Evolutionary conservation across 1,284 basidiomycete species (phyloP), one percentile per base, ranked within the genome.

Genomic region (Porodaedalea pini): DNA sequence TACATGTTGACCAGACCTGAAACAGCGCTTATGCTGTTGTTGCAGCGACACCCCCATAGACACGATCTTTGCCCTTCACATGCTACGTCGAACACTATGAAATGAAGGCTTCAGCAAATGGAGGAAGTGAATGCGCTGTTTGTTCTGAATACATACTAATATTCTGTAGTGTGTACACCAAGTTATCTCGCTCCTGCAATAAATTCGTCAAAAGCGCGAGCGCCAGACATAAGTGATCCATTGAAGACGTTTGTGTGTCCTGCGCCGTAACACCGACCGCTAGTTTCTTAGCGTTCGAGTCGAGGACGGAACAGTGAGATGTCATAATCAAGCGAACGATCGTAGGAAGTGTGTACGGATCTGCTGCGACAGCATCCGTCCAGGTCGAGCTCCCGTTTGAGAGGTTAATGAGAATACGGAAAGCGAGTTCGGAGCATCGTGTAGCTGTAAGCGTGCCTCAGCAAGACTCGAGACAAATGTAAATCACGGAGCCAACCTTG

Each of bases 121-220:
- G 17, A 43, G n/a, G n/a, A 43, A 13, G 17, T n/a, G 40, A n/a
- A 43, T 3, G 44, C 4, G 23, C 36, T 2, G 36, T 13, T 37
- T 2, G 36, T 37, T n/a, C 6, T 37, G 11, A 37, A 37, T n/a
- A 44, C 50, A 34, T 34, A 61, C 49, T 27, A 4, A 43, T 44
- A 37, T 41, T 55, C 11, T 54, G 51, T 17, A 59, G 23, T 19
- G 23, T 23, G 23, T 32, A 47, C 23, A 50, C 48, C 13, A 60
- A 21, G 11, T 56, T 39, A 15, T 50, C 72, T n/a, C 75, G 70
- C 7, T 72, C 74, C 66, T 89, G 85, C 0, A 87, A 80, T 40
- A 90, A 72, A 68, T 90, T 90, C 45, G 87, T 88, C 52, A 90
- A 70, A 5, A 90, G 69, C 1, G 84, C 88, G 1, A 90, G 75